A percentile compares a stretch with the other conserved stretches of the same genome.
Conservation (phyloP, 2,329 filamentous ascomycete species). For the Colletotrichum scovillei region DNA sequence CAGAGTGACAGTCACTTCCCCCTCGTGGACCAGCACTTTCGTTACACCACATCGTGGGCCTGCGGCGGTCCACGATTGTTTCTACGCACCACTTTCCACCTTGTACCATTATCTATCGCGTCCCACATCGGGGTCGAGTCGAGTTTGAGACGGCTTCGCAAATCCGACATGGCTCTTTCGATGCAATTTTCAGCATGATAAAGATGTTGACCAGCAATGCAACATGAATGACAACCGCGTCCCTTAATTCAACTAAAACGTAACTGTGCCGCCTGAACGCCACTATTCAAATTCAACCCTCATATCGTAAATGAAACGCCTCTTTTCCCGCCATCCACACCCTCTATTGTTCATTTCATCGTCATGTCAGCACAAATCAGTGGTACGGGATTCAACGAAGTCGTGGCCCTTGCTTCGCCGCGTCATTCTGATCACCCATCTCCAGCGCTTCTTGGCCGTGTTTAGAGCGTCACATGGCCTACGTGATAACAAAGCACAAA, state of each 20-base stretch:
- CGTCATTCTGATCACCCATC: not conserved
- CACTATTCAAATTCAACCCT: slow-evolving; percentile 22
- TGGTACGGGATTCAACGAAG: not conserved
- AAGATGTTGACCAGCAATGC: slow-evolving; percentile 38
- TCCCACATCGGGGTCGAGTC: slow-evolving; percentile 34
- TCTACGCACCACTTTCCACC: slow-evolving; percentile 34
- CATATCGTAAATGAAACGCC: slow-evolving; percentile 34
- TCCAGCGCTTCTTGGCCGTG: not conserved
- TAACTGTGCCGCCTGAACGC: slow-evolving; percentile 38
- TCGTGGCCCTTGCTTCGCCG: not conserved
- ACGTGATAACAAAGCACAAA: not conserved
- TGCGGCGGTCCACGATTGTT: slow-evolving; percentile 27
- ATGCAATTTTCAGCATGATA: slow-evolving; percentile 37
- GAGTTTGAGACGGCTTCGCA: slow-evolving; percentile 37
- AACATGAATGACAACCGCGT: slow-evolving; percentile 38
- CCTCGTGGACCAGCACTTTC: slow-evolving; percentile 37
- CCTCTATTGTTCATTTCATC: slow-evolving; percentile 12
- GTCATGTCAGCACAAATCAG: slow-evolving; percentile 11
- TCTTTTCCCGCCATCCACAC: slow-evolving; percentile 24
- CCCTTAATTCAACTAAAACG: slow-evolving; percentile 33
- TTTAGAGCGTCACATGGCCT: not conserved
- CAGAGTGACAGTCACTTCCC: slow-evolving; percentile 33
- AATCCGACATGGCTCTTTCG: slow-evolving; percentile 35
- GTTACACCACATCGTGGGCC: slow-evolving; percentile 33
- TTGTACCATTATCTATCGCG: slow-evolving; percentile 39